Evolutionary conservation across 163 green algal species (phyloP), one percentile per base, ranked within the genome.

Genomic region (Chlamydomonas reinhardtii): DNA sequence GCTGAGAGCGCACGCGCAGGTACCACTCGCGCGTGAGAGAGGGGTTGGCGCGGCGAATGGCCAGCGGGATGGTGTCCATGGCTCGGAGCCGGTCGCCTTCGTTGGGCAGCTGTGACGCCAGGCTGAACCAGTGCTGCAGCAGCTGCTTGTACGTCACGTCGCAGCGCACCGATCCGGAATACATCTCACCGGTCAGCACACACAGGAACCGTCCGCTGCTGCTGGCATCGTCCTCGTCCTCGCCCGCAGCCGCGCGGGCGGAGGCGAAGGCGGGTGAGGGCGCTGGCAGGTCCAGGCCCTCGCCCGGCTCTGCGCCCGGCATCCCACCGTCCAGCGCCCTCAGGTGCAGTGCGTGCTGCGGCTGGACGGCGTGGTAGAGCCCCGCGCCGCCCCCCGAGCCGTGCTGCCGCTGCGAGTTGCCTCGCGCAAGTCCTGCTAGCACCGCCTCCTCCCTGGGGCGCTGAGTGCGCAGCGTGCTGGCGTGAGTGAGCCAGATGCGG

Each of bases 1-100:
- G 87, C 73, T 92, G 89, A 0, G 70, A 74, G 65, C 89, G 79
- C 64, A 89, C 77, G 14, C 89, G 84, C 68, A 92, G 64, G 89
- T 92, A 92, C 84, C 83, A 90, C 52, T 90, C 89, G 25, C 84
- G 74, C 32, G 84, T 89, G 70, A 92, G 80, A 59, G 85, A 88
- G 37, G 89, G 89, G 89, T 92, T 90, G 69, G 89, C 89, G 35
- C 89, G 71, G 34, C 84, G 89, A 11, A 92, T 89, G 31, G 89
- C 89, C 24, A 84, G 64, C 25, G 89, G 89, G 29, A 92, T 90
- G 71, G 81, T 82, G 84, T 92, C 89, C 65, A 92, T 82, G n/a
- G 89, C 89, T 0, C 70, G 65, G 65, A 92, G 70, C 15, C 89
- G 69, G 74, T 92, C 89, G 14, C 43, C 73, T 64, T 90, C 84